These are phyloP conservation scores for Aspergillus sclerotioniger DNA, from an alignment of 495 filamentous ascomycete species.

Conservation along the genomic window DNA sequence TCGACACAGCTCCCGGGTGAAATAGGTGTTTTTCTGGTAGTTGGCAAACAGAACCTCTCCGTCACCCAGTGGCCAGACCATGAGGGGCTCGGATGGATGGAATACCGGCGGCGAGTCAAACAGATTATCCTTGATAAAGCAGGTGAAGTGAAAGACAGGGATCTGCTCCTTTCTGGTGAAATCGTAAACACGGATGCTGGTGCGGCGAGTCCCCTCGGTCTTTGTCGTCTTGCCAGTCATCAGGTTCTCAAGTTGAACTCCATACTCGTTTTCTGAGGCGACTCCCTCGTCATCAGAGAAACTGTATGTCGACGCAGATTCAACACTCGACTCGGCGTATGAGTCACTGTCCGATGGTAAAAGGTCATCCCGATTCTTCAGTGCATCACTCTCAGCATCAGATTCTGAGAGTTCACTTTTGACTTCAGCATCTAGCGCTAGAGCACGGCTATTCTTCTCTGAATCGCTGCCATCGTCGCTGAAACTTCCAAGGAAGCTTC, in stretches of 20 bases:
- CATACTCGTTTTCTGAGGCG: neutral
- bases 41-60: conserved; percentile 8
- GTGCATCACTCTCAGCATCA: conserved; percentile 1
- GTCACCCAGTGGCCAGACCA: conserved; percentile 4
- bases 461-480: neutral
- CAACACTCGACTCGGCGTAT: neutral
- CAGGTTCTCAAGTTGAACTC: neutral
- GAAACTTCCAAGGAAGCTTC: neutral
- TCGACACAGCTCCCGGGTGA: conserved; percentile 1
- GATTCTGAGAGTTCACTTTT: neutral
- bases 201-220: neutral
- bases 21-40: conserved; percentile 3
- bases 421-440: neutral
- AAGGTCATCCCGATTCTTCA: neutral
- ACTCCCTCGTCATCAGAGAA: neutral
- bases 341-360: neutral
- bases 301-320: neutral
- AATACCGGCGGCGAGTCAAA: conserved; percentile 6
- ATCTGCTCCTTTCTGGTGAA: neutral
- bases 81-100: conserved; percentile 3
- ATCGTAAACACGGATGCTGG: conserved; percentile 3
- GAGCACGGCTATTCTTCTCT: neutral
- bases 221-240: neutral
- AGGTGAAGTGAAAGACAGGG: neutral
- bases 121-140: neutral